These are phyloP conservation scores for Trypanosoma boissoni DNA, from an alignment of 208 protist species.

Conservation along the genomic window DNA sequence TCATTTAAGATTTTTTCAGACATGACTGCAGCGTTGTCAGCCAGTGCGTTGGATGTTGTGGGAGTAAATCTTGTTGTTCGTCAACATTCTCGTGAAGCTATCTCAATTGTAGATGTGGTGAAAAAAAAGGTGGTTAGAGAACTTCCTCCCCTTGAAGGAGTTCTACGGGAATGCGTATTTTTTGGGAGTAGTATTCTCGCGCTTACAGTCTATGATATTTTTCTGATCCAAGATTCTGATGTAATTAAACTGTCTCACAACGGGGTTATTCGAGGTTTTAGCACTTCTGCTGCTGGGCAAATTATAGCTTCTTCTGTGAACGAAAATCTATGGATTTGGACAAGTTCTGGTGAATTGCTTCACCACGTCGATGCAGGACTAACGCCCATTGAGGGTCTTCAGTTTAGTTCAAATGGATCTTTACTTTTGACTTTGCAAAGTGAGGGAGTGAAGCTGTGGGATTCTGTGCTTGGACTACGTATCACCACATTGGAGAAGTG, in stretches of 20 bases:
- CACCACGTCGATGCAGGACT: constrained; percentile 51
- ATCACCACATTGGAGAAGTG: constrained; percentile 28
- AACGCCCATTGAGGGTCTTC: constrained; percentile 53
- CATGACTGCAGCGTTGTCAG: constrained; percentile 28
- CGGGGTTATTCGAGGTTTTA: constrained; percentile 42
- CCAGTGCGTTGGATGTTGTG: constrained; percentile 42
- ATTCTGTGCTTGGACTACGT: constrained; percentile 43
- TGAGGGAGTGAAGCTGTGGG: constrained; percentile 57
- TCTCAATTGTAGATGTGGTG: constrained; percentile 65
- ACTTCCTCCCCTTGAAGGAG: constrained; percentile 41
- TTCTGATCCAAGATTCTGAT: constrained; percentile 45
- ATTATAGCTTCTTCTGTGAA: constrained; percentile 64
- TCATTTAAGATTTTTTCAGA: constrained; percentile 52
- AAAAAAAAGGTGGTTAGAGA: constrained; percentile 53
- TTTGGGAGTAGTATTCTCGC: constrained; percentile 58
- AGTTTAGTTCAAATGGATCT: constrained; percentile 53
- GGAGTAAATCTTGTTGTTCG: constrained; percentile 47
- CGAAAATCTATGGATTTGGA: constrained; percentile 71
- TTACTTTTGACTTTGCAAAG: constrained; percentile 53
- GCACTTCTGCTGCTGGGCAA: constrained; percentile 55
- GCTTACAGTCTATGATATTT: constrained; percentile 35
- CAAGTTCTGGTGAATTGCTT: constrained; percentile 53
- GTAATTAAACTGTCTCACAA: constrained; percentile 48
- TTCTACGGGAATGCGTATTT: constrained; percentile 47
- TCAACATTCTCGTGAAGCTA: constrained; percentile 24